These are phyloP conservation scores for Penicillium bovifimosum DNA, from an alignment of 495 filamentous ascomycete genomes.

Conservation along the genomic window DNA sequence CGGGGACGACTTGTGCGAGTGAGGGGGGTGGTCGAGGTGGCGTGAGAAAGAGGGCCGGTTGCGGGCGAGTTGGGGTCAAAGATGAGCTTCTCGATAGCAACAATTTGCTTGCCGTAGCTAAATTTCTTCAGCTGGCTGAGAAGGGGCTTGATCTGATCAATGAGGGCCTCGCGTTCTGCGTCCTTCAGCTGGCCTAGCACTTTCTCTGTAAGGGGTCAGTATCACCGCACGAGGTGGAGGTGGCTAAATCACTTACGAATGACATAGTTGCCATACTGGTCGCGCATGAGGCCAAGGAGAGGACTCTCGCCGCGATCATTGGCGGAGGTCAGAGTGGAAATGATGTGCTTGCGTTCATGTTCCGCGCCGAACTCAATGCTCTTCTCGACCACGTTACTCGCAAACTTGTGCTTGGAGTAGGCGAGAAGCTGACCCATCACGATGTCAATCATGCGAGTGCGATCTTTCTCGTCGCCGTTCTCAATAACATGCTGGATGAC, in stretches of 20 bases:
- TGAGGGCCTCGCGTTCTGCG: constrained; percentile 58
- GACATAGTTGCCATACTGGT: constrained; percentile 95
- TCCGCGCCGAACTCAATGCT: constrained; percentile 71
- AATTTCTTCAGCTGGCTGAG: constrained; percentile 66
- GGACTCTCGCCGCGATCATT: constrained; percentile 61
- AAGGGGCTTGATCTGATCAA: constrained; percentile 69
- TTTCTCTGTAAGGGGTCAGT: constrained; percentile 56
- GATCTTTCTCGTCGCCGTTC: constrained; percentile 72
- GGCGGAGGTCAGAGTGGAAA: constrained; percentile 54
- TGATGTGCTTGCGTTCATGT: constrained; percentile 66
- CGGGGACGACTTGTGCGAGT: constrained; percentile 45
- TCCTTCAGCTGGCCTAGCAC: constrained; percentile 65
- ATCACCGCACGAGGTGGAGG: background rate
- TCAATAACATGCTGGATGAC: constrained; percentile 92
- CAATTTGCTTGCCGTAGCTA: constrained; percentile 75
- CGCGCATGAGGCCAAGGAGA: constrained; percentile 73
- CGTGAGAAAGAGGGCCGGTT: constrained; percentile 20
- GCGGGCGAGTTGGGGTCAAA: constrained; percentile 34
- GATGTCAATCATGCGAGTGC: constrained; percentile 62
- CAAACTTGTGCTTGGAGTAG: constrained; percentile 91
- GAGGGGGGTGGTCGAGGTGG: constrained; percentile 39
- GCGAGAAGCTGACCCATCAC: constrained; percentile 67
- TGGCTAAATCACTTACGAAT: constrained; percentile 72
- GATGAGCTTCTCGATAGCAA: constrained; percentile 60
- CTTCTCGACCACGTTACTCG: constrained; percentile 96